Conservation (phyloP, 176 grass and related monocot species). For the Ensete glaucum region DNA sequence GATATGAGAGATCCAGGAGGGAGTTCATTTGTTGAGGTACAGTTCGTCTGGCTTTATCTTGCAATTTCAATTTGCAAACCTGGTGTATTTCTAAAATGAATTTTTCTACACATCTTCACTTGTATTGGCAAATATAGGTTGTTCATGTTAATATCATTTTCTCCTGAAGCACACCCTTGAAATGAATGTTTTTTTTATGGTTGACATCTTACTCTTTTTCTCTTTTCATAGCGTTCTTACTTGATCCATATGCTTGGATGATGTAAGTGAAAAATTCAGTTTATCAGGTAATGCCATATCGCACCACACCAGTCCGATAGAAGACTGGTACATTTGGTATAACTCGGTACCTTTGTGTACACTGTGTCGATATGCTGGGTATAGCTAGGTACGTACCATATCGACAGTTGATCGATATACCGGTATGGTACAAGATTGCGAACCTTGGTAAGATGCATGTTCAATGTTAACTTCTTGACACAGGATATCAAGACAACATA, state of each 20-base stretch:
- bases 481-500: no score
- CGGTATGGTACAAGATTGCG: no score
- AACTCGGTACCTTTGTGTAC: no score
- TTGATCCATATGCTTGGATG: background rate
- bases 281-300: no score
- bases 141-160: constrained; percentile 9
- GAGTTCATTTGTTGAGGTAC: constrained; percentile 92
- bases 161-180: background rate
- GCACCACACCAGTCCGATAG: no score
- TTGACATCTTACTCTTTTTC: background rate
- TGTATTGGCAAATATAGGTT: constrained; percentile 9
- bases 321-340: no score
- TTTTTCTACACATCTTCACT: background rate
- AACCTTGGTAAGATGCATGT: no score
- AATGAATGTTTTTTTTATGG: background rate
- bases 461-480: no score
- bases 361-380: no score
- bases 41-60: background rate
- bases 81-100: background rate
- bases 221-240: background rate
- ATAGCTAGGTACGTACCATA: no score
- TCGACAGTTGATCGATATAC: no score
- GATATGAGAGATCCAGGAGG: constrained; percentile 96
- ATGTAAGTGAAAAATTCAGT: no score
- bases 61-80: constrained; percentile 9